Conservation (phyloP, 2,329 filamentous ascomycete species). For the Coniochaeta sp. region DNA sequence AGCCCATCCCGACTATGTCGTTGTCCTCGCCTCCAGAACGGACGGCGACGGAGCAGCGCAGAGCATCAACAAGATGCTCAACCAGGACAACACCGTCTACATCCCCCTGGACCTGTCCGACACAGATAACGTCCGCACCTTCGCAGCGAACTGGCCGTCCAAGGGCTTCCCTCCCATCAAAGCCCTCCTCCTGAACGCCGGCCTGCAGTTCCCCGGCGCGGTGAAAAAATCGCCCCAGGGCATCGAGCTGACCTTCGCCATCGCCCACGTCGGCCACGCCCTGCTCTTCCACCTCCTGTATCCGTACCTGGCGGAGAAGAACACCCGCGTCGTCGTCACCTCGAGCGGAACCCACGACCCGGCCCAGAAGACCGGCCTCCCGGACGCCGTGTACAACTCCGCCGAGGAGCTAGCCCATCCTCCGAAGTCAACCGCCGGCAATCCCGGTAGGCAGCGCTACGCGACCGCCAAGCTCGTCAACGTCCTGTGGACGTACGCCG, state of each 20-base stretch:
- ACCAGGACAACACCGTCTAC: constrained; percentile 32
- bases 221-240: constrained; percentile 23
- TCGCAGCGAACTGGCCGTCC: constrained; percentile 25
- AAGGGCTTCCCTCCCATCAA: constrained; percentile 31
- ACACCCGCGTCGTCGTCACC: constrained; percentile 35
- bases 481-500: constrained; percentile 36
- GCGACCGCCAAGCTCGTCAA: constrained; percentile 38
- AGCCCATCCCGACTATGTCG: constrained; percentile 27
- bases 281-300: constrained; percentile 33
- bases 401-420: constrained; percentile 38
- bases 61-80: constrained; percentile 31
- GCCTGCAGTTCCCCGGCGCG: constrained; percentile 30
- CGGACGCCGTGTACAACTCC: constrained; percentile 27
- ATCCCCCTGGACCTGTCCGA: constrained; percentile 34
- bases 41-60: constrained; percentile 31
- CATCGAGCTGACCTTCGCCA: constrained; percentile 39
- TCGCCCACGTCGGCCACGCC: constrained; percentile 40
- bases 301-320: constrained; percentile 23
- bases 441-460: constrained; percentile 27
- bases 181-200: constrained; percentile 40
- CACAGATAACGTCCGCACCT: constrained; percentile 30
- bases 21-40: constrained; percentile 35
- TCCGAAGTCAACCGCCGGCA: constrained; percentile 14
- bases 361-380: constrained; percentile 30
- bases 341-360: constrained; percentile 41